Conservation (phyloP, 192 early-diverging fungal species). For the Backusella westeae region DNA sequence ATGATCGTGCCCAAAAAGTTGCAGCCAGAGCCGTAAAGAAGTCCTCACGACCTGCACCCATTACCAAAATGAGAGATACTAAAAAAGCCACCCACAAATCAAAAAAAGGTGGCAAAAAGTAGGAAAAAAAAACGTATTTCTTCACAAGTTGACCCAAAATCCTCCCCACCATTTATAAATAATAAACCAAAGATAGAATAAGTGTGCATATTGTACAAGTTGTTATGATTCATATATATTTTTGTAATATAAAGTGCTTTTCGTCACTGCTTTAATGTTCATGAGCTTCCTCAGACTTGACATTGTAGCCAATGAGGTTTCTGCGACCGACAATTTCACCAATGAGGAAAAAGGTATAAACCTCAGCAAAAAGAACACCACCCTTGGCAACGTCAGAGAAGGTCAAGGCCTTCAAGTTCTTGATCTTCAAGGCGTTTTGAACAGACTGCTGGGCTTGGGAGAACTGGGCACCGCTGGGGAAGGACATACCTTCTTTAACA, state of each 20-base stretch:
- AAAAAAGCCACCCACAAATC: not conserved
- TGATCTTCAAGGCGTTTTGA: constrained; percentile 39
- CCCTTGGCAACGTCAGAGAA: constrained; percentile 45
- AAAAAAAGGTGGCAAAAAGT: constrained; percentile 5
- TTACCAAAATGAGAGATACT: constrained; percentile 6
- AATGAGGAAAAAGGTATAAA: constrained; percentile 58
- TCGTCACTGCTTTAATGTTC: constrained; percentile 12
- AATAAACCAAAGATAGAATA: not conserved
- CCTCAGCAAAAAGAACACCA: constrained; percentile 51
- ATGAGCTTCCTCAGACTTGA: constrained; percentile 38
- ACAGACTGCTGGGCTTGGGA: constrained; percentile 44
- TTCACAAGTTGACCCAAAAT: not conserved
- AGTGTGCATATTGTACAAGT: constrained; percentile 2
- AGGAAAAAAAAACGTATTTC: not conserved
- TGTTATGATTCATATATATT: not conserved
- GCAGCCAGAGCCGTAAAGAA: constrained; percentile 53
- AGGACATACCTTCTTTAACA: constrained; percentile 55
- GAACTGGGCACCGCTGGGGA: constrained; percentile 47
- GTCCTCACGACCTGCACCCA: constrained; percentile 29
- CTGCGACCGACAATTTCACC: constrained; percentile 63
- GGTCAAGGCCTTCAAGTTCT: constrained; percentile 43
- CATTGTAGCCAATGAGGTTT: constrained; percentile 59
- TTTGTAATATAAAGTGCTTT: not conserved
- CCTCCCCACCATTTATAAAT: not conserved
- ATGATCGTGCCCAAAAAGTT: constrained; percentile 30